Evolutionary conservation across 75 land plant genomes (phyloP).

Genomic region (Pinus tabuliformis): DNA sequence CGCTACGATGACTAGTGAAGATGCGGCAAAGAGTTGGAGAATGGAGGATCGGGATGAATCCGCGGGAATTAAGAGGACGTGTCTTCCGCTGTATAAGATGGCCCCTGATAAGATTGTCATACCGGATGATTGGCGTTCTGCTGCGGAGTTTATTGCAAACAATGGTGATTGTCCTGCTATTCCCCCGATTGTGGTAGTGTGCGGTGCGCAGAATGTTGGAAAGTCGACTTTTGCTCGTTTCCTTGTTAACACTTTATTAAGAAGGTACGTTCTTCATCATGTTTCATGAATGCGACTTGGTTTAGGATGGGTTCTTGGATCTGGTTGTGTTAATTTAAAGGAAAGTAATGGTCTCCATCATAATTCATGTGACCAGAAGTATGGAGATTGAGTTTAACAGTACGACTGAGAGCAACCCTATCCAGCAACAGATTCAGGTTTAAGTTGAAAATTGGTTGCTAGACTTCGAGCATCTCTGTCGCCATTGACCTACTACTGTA

Average conservation of each 20-base stretch:
- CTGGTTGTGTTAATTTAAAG: background rate
- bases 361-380: background rate
- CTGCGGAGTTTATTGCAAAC: conserved; percentile 35
- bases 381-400: background rate
- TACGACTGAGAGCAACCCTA: background rate
- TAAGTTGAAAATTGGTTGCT: too few species aligned
- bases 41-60: background rate
- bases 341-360: background rate
- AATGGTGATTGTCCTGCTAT: conserved; percentile 15
- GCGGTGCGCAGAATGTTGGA: conserved; percentile 85
- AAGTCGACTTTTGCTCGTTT: conserved; percentile 88
- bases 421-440: too few species aligned
- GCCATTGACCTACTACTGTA: too few species aligned
- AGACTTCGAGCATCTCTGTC: too few species aligned
- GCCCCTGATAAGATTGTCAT: conserved; percentile 25
- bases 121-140: conserved; percentile 51
- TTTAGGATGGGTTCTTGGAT: background rate
- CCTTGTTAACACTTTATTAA: conserved; percentile 70
- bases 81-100: conserved; percentile 10
- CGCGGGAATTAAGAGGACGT: conserved; percentile 13
- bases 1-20: too few species aligned
- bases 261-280: conserved; percentile 14
- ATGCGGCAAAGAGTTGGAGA: too few species aligned
- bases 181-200: conserved; percentile 50
- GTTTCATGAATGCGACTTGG: background rate